phyloP scores from a whole-genome alignment of 2,329 filamentous ascomycete genomes.

The Cercospora canescens region DNA sequence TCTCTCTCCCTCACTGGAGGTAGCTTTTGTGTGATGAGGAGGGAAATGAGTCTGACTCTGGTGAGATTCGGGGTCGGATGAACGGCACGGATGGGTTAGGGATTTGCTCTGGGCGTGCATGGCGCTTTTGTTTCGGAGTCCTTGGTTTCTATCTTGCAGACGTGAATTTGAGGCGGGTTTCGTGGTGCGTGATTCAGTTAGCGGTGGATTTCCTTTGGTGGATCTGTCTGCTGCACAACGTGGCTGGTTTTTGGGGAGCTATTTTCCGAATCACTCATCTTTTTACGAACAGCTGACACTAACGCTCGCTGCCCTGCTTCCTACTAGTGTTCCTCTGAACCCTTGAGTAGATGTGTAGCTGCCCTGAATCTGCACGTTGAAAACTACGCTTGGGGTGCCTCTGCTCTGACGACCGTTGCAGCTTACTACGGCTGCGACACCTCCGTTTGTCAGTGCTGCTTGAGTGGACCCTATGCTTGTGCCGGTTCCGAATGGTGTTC shows the following conservation, averaged over 20 bases:
- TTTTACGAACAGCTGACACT: constrained; percentile 12
- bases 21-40: too few species aligned
- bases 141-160: too few species aligned
- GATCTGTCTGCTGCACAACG: too few species aligned
- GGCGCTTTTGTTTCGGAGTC: too few species aligned
- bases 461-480: constrained; percentile 10
- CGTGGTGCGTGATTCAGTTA: not conserved
- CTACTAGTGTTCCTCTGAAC: constrained; percentile 10
- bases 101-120: too few species aligned
- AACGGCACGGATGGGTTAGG: too few species aligned
- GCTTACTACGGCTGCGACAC: constrained; percentile 7
- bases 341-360: constrained; percentile 1
- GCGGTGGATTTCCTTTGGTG: too few species aligned
- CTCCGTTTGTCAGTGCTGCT: constrained; percentile 14
- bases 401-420: constrained; percentile 10
- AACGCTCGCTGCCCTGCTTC: constrained; percentile 7
- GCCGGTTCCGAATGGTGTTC: not conserved
- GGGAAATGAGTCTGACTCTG: too few species aligned
- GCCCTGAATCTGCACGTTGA: constrained; percentile 2
- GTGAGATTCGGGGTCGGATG: too few species aligned
- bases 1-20: too few species aligned
- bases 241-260: too few species aligned
- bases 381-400: constrained; percentile 2
- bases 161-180: not conserved
- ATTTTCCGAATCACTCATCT: too few species aligned